Evolutionary conservation across 805 yeast genomes (phyloP).

Genomic region (Wickerhamiella slavikovae): DNA sequence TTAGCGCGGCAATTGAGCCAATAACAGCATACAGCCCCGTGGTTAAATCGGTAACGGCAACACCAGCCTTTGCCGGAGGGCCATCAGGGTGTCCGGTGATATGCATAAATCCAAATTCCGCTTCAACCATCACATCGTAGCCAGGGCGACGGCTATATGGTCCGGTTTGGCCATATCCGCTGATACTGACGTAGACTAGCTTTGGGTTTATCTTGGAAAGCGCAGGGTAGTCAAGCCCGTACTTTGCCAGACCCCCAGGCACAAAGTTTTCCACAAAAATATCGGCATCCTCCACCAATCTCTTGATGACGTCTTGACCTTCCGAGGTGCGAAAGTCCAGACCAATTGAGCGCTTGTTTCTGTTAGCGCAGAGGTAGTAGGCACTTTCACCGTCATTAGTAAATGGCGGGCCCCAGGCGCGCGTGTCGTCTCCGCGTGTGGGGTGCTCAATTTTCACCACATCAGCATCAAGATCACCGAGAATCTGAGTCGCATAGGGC

Average conservation of each 20-base stretch:
- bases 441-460: constrained; percentile 24
- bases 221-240: constrained; percentile 18
- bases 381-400: constrained; percentile 21
- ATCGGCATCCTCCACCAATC: constrained; percentile 16
- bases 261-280: constrained; percentile 22
- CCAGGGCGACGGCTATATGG: constrained; percentile 22
- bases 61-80: constrained; percentile 24
- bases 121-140: constrained; percentile 26
- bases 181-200: constrained; percentile 21
- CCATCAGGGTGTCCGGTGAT: constrained; percentile 23
- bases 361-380: constrained; percentile 19
- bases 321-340: constrained; percentile 17
- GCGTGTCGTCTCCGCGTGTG: constrained; percentile 23
- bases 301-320: constrained; percentile 18
- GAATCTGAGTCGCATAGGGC: constrained; percentile 21
- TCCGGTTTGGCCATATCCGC: constrained; percentile 25
- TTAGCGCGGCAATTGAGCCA: constrained; percentile 20
- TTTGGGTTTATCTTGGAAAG: constrained; percentile 12
- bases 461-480: constrained; percentile 26
- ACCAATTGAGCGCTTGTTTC: constrained; percentile 21
- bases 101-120: constrained; percentile 25
- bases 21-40: constrained; percentile 22
- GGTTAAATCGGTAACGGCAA: constrained; percentile 24
- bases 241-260: constrained; percentile 20
- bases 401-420: constrained; percentile 27